Evolutionary conservation across 805 yeast species (phyloP), one percentile per base, ranked within the genome.

Genomic region (Candida tibetensis): DNA sequence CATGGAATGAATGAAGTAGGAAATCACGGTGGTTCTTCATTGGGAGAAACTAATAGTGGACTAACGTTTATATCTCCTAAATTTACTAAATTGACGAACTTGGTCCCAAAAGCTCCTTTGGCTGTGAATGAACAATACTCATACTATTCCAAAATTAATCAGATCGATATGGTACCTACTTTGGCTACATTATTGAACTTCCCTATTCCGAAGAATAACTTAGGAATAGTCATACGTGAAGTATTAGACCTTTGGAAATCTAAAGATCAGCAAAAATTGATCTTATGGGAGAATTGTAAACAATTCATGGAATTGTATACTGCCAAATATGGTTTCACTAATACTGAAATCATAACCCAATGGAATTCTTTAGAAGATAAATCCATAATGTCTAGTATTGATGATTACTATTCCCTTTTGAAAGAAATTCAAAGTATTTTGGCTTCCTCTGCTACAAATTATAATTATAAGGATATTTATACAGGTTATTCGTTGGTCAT

Each of bases 1-100:
- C 98, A 90, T 58, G 98, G 97, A 3, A 90, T 90, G 97, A 89
- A 89, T 54, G 95, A 89, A 36, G 77, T 84, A 3, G 97, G 97
- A 1, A 91, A 90, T 51, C 98, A 93, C 58, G 99, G 99, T 5
- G 99, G 98, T 1, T 86, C 97, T 0, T 85, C 96, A 1, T 3
- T 72, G 0, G 95, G 96, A 2, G 99, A 93, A 59, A 91, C 97
- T 0, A 84, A 89, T 12, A 83, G 99, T 1, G 97, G 84, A 0
- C 51, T 93, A 52, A 64, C 80, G 1, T 71, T 91, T 30, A 64
- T 85, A 0, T 82, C 96, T 0, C 77, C 82, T 6, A 73, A 74
- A 48, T 74, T 89, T 39, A 51, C 1, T 46, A 55, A 9, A 41
- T 21, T 21, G 25, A 21, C 7, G 9, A 49, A 4, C 10, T 31